Conservation (phyloP, 345 rosid species). For the Eucalyptus regnans region DNA sequence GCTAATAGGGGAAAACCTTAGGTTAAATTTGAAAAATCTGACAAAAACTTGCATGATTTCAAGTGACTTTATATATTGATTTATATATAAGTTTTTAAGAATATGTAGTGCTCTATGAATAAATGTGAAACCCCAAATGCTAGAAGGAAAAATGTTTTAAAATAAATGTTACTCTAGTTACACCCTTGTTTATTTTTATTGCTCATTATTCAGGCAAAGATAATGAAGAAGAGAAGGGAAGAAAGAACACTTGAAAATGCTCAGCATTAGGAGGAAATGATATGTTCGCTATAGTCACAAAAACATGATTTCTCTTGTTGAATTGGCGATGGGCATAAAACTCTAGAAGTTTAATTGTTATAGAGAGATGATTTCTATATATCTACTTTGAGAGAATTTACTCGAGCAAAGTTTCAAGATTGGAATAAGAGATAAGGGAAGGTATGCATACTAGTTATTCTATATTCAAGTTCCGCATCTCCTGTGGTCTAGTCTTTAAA, state of each 20-base stretch:
- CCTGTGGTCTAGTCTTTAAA: neutral
- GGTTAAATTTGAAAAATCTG: neutral
- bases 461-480: neutral
- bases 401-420: constrained; percentile 89
- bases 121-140: neutral
- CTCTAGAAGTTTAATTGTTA: neutral
- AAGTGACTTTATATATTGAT: neutral
- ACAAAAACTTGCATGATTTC: too few species aligned
- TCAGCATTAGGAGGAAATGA: constrained; percentile 88
- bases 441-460: constrained; percentile 10
- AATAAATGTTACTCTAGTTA: neutral
- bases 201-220: constrained; percentile 50
- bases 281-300: neutral
- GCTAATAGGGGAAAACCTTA: neutral
- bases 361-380: neutral
- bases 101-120: neutral
- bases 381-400: constrained; percentile 52
- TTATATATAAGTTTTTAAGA: neutral
- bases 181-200: neutral
- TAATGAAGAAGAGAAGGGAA: constrained; percentile 88
- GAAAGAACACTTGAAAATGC: constrained; percentile 88
- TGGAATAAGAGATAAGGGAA: constrained; percentile 97
- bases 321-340: neutral
- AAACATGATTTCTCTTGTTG: neutral
- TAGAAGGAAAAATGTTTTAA: neutral